Percentiles rank a stretch among this genome's conserved stretches.
Evolutionary conservation across 495 filamentous ascomycete species (phyloP).

Genomic region (Penicillium roqueforti): DNA sequence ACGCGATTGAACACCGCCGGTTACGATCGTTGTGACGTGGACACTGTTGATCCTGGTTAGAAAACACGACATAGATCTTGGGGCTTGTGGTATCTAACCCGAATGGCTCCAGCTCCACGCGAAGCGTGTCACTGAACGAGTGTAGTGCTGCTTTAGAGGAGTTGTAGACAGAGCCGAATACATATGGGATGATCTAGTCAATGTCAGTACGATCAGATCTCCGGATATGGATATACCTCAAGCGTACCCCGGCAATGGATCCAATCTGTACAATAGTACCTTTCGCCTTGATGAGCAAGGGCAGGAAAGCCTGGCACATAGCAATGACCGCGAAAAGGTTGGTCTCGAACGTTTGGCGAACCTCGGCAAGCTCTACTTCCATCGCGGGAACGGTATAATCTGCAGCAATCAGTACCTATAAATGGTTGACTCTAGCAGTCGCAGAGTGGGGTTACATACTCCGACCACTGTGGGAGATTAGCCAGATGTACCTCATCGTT

Average conservation of each 20-base stretch:
- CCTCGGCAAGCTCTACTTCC: slow-evolving; percentile 51
- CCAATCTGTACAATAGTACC: slow-evolving; percentile 62
- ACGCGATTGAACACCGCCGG: slow-evolving; percentile 57
- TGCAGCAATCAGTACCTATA: slow-evolving; percentile 11
- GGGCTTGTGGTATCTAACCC: slow-evolving; percentile 16
- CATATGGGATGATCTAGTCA: slow-evolving; percentile 47
- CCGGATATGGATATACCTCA: background rate
- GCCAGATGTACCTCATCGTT: background rate
- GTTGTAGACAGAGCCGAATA: slow-evolving; percentile 57
- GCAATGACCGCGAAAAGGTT: slow-evolving; percentile 58
- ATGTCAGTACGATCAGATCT: background rate
- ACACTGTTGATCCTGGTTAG: slow-evolving; percentile 26
- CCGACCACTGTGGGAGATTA: slow-evolving; percentile 4
- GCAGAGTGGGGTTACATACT: background rate
- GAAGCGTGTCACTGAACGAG: slow-evolving; percentile 55
- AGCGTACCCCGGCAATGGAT: slow-evolving; percentile 48
- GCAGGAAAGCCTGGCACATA: slow-evolving; percentile 56
- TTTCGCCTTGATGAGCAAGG: slow-evolving; percentile 53
- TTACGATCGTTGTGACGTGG: slow-evolving; percentile 54
- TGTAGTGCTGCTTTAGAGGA: slow-evolving; percentile 63
- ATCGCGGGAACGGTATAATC: slow-evolving; percentile 61
- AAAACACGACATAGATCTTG: background rate
- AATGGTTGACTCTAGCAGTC: slow-evolving; percentile 32
- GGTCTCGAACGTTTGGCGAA: slow-evolving; percentile 50
- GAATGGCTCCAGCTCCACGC: slow-evolving; percentile 50